Base-by-base conservation (phyloP, 2,329 filamentous ascomycete genomes). In the Fusarium decemcellulare region DNA sequence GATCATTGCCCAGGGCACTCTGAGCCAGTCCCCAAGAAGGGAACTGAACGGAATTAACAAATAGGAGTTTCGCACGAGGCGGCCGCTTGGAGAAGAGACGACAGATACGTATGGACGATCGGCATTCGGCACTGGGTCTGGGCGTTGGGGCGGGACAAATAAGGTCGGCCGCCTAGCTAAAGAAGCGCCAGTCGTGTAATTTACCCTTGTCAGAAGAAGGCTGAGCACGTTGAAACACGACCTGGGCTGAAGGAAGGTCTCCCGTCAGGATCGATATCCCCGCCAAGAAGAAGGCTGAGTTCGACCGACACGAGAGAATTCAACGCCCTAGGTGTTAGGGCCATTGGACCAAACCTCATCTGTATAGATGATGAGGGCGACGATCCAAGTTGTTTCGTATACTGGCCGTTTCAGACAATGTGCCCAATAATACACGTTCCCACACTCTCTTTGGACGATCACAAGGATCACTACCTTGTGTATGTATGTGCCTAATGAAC, bases 191-290 rank as follows among this genome's bases (percentile, higher is more conserved):
- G 27, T 59, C 56, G 56, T 59, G 36, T 52, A 30, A 16, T 23
- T 18, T 42, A 34, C 56, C 56, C 12, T 43, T 42, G 46, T 15
- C 27, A 12, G 18, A 40, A 30, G 46, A 59, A 51, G 46, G 56
- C 56, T 59, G 46, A 59, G 56, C 56, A 59, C 46, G 23, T 42
- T 43, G 46, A 59, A 32, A 59, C 46, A 12, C 50, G 34, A 58
- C 36, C 32, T 27, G 43, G 44, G 54, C 36, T 58, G 42, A 50
- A 39, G 6, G 32, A 50, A 32, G n/a, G 23, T 23, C 36, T 23
- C n/a, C 44, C 16, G 12, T 34, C 39, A n/a, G 47, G 44, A 29
- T 54, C 30, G n/a, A 32, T 34, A 29, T 29, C 32, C 37, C 52
- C 40, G 29, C 56, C 23, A 29, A 42, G 39, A 46, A 43, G 57